phyloP scores from a whole-genome alignment of 495 filamentous ascomycete genomes.

The Tuber umbilicatum region DNA sequence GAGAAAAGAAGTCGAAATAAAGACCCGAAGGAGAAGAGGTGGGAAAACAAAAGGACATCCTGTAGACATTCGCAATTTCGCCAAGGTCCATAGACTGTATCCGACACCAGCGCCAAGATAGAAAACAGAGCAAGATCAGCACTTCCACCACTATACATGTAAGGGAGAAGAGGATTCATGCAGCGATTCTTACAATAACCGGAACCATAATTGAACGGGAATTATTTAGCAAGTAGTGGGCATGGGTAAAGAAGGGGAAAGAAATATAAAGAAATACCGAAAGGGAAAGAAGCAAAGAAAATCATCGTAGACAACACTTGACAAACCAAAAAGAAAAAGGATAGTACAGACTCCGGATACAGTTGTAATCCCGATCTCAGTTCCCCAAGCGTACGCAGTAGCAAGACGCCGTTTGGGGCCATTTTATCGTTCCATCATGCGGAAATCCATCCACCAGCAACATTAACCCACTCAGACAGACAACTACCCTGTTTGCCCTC shows the following conservation, averaged over 20 bases:
- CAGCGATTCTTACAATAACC: conserved; percentile 26
- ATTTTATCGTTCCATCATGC: conserved; percentile 45
- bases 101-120: conserved; percentile 23
- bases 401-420: conserved; percentile 15
- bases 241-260: conserved; percentile 8
- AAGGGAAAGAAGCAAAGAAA: conserved; percentile 20
- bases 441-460: conserved; percentile 89
- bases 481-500: conserved; percentile 96
- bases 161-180: conserved; percentile 26
- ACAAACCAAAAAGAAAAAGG: conserved; percentile 37
- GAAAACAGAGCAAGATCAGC: conserved; percentile 26
- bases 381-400: not conserved
- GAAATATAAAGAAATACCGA: conserved; percentile 7
- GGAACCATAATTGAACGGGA: conserved; percentile 23
- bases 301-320: conserved; percentile 1
- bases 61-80: conserved; percentile 23
- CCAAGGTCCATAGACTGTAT: conserved; percentile 25
- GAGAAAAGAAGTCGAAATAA: conserved; percentile 26
- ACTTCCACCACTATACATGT: conserved; percentile 28
- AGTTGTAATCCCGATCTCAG: conserved; percentile 29
- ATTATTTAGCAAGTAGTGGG: conserved; percentile 15
- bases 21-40: conserved; percentile 27
- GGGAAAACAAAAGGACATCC: conserved; percentile 24
- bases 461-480: conserved; percentile 92
- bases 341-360: conserved; percentile 31